Conservation (phyloP, 2,329 filamentous ascomycete species). For the Claviceps maximensis region DNA sequence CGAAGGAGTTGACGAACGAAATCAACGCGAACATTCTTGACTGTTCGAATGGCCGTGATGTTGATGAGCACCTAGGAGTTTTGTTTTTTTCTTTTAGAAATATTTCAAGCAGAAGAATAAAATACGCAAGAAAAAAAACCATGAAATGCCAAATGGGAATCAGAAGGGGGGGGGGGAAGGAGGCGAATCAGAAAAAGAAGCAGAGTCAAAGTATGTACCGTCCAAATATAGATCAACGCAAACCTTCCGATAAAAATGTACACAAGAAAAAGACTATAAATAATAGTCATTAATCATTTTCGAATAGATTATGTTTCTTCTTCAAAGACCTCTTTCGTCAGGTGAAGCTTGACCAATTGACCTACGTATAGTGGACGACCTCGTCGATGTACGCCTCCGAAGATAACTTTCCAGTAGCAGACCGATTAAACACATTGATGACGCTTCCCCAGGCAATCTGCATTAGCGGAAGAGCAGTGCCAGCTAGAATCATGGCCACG, state of each 20-base stretch:
- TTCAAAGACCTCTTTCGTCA: background rate
- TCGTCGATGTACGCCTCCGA: constrained; percentile 33
- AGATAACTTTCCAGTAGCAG: constrained; percentile 31
- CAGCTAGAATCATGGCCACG: constrained; percentile 24
- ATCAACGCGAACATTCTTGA: constrained; percentile 23
- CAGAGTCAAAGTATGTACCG: constrained; percentile 10
- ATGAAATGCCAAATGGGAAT: no score
- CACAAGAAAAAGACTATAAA: constrained; percentile 28
- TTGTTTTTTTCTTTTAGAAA: background rate
- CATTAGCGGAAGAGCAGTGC: constrained; percentile 37
- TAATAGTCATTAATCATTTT: background rate
- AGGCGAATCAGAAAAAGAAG: background rate
- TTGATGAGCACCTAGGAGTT: constrained; percentile 20
- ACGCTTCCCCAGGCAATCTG: constrained; percentile 44
- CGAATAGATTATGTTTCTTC: no score
- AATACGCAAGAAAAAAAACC: background rate
- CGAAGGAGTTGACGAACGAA: constrained; percentile 26
- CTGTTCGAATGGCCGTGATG: constrained; percentile 24
- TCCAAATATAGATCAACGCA: constrained; percentile 18
- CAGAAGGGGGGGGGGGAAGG: background rate
- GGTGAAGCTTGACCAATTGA: background rate
- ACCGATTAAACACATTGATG: constrained; percentile 43
- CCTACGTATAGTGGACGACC: constrained; percentile 32
- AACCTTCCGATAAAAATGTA: constrained; percentile 45
- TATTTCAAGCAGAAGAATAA: background rate